A percentile compares a stretch with the other conserved stretches of the same genome.
phyloP scores from a whole-genome alignment of 495 filamentous ascomycete genomes.

The Penicillium ochrochloron region DNA sequence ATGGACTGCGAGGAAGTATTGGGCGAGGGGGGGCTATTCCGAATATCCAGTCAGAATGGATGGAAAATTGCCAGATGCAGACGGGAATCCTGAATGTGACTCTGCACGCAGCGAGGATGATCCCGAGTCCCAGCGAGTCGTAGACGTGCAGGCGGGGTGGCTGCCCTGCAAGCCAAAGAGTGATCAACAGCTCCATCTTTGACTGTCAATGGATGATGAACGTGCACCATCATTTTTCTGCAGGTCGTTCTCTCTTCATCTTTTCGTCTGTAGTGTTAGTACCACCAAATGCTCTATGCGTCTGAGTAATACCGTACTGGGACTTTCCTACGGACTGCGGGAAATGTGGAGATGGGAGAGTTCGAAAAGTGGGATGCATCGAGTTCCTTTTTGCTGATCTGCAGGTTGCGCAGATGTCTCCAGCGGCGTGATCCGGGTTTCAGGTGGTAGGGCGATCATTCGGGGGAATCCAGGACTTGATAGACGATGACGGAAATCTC shows the following conservation, averaged over 20 bases:
- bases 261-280: neutral
- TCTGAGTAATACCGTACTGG: neutral
- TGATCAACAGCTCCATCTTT: neutral
- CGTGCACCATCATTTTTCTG: neutral
- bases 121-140: neutral
- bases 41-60: neutral
- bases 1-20: neutral
- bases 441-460: constrained; percentile 1
- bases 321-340: neutral
- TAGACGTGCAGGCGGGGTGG: constrained; percentile 6
- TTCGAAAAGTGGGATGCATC: constrained; percentile 9
- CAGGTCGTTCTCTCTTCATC: neutral
- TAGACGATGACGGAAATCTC: constrained; percentile 9
- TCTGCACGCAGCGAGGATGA: constrained; percentile 14
- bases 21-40: neutral
- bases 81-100: constrained; percentile 6
- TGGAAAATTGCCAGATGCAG: neutral
- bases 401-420: constrained; percentile 23
- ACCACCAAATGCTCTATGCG: neutral
- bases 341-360: constrained; percentile 3
- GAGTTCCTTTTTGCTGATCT: constrained; percentile 10
- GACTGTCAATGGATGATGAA: neutral
- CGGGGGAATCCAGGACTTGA: neutral
- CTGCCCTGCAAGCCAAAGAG: neutral
- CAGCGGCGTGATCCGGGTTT: constrained; percentile 14